Base-by-base conservation (phyloP, 2,329 filamentous ascomycete species). In the Waltergamsia citrina region DNA sequence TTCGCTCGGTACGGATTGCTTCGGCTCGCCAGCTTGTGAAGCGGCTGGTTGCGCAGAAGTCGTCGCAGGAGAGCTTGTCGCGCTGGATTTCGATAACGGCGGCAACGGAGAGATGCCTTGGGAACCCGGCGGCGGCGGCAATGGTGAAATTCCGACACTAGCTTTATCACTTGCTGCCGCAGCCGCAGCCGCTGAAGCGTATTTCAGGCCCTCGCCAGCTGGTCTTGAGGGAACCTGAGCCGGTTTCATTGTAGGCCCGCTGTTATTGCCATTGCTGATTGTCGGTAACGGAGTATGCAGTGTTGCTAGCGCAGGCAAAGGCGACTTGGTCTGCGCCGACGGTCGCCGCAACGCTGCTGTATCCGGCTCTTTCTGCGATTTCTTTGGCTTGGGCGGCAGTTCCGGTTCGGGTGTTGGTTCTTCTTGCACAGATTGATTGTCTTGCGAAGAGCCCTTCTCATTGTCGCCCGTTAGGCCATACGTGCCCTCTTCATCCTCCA, bases 181-280 rank as follows among this genome's bases (percentile, higher is more conserved):
- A 0, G 92, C 92, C 0, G 92, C 92, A 0, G 92, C 92, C 0
- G 92, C 92, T 24, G 92, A 96, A 29, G 92, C 92, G 54, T 98
- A 98, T 60, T 96, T 96, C 44, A 98, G 68, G 2, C 84, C 85
- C 56, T 96, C 90, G 31, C 87, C 87, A 4, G 86, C 83, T 6
- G 85, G 79, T 54, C 90, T 77, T 38, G 84, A 78, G 2, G 92
- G 92, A 47, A 88, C 62, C 14, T 86, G 80, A 14, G 92, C 92
- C 10, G 92, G 90, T 65, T 96, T 98, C 90, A 96, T 96, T 34
- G 70, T 64, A 34, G 68, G 69, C 34, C 67, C 69, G 37, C 71
- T 62, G n/a, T 14, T 11, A 33, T 43, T 54, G 51, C 72, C 72
- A 52, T 72, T 83, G 45, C 73, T 70, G 38, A 71, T 71, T 37